phyloP scores from a whole-genome alignment of 306 rosid genomes.

The Oxytropis ochrocephala region DNA sequence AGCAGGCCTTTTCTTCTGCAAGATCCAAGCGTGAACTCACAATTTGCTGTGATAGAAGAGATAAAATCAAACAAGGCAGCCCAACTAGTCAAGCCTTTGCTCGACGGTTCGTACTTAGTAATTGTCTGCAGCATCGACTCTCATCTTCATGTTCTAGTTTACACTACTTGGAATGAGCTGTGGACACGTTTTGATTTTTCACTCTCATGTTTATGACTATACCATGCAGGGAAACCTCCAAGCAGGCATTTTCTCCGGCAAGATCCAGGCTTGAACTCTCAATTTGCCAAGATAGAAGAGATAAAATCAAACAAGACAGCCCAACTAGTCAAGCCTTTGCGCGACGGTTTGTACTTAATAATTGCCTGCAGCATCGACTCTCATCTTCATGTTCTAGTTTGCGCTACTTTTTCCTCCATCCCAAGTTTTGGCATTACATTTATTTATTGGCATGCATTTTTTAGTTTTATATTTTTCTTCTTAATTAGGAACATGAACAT shows the following conservation, averaged over 20 bases:
- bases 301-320: constrained; percentile 30
- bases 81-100: constrained; percentile 43
- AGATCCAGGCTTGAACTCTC: constrained; percentile 35
- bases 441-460: not conserved
- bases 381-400: not conserved
- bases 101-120: constrained; percentile 44
- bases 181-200: constrained; percentile 7
- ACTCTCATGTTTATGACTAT: constrained; percentile 26
- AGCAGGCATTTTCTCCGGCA: constrained; percentile 21
- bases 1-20: constrained; percentile 21
- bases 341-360: constrained; percentile 44
- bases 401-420: not conserved
- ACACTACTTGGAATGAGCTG: not conserved
- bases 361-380: not conserved
- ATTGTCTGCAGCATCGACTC: not conserved
- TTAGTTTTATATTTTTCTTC: not conserved
- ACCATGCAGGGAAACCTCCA: constrained; percentile 39
- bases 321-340: constrained; percentile 43
- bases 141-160: not conserved
- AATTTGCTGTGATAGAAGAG: constrained; percentile 18
- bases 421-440: not conserved
- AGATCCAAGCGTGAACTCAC: constrained; percentile 33
- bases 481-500: not conserved
- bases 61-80: constrained; percentile 30
- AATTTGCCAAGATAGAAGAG: constrained; percentile 19